A percentile compares a stretch with the other conserved stretches of the same genome.
phyloP scores from a whole-genome alignment of 2,329 filamentous ascomycete species.

The Aaosphaeria pasadenensis region DNA sequence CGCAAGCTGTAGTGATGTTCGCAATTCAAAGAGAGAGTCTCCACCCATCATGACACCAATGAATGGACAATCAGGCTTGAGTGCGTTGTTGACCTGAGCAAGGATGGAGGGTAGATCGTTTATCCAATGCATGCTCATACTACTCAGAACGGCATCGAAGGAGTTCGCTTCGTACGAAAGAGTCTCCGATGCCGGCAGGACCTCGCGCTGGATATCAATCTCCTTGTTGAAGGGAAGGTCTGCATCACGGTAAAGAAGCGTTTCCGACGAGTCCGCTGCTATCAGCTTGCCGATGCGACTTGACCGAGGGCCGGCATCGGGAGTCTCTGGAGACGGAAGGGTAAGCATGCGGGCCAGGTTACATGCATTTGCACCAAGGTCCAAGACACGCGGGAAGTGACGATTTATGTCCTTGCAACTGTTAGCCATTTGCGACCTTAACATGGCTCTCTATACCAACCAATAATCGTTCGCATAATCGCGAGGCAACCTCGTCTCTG shows the following conservation, averaged over 20 bases:
- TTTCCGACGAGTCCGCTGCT: slow-evolving; percentile 76
- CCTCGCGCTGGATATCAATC: slow-evolving; percentile 69
- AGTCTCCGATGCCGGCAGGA: slow-evolving; percentile 71
- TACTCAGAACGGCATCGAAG: slow-evolving; percentile 89
- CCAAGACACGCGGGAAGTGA: slow-evolving; percentile 77
- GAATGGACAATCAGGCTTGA: slow-evolving; percentile 90
- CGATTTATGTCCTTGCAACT: slow-evolving; percentile 79
- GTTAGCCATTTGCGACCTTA: no score
- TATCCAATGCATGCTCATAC: slow-evolving; percentile 91
- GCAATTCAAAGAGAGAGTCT: slow-evolving; percentile 88
- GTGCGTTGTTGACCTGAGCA: slow-evolving; percentile 76
- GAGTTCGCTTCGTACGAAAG: slow-evolving; percentile 72
- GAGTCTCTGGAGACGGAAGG: slow-evolving; percentile 56
- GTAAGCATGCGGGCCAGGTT: slow-evolving; percentile 84
- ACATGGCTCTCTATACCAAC: slow-evolving; percentile 43
- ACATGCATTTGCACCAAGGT: slow-evolving; percentile 93
- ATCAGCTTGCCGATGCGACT: slow-evolving; percentile 70
- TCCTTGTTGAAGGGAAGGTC: slow-evolving; percentile 70
- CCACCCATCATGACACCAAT: slow-evolving; percentile 96
- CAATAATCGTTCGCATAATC: slow-evolving; percentile 81
- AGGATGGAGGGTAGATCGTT: slow-evolving; percentile 89
- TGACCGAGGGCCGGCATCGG: slow-evolving; percentile 64
- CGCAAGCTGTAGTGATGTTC: slow-evolving; percentile 88
- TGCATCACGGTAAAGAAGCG: slow-evolving; percentile 77
- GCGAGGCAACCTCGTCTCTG: slow-evolving; percentile 83